Percentiles rank a stretch among this genome's conserved stretches.
phyloP scores from a whole-genome alignment of 2,329 filamentous ascomycete species.

The Ophiostoma sp. region DNA sequence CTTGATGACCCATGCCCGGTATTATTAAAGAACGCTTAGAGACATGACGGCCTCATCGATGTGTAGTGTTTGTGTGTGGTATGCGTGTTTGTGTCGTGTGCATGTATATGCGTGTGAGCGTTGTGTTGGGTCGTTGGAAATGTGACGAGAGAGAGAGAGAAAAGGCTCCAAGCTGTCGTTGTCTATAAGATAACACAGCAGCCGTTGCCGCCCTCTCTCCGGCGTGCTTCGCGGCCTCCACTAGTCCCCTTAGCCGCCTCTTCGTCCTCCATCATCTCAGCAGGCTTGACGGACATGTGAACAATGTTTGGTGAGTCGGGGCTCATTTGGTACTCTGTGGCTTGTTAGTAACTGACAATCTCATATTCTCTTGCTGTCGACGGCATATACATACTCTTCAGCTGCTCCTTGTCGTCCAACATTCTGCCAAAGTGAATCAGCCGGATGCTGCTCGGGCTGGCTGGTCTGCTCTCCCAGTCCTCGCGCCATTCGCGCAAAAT shows the following conservation, averaged over 20 bases:
- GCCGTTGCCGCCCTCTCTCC: constrained; percentile 44
- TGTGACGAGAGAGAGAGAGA: background rate
- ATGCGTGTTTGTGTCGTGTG: background rate
- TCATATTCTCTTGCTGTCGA: background rate
- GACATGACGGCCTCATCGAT: constrained; percentile 17
- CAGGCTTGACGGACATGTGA: constrained; percentile 91
- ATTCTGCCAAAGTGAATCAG: constrained; percentile 90
- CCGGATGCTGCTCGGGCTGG: constrained; percentile 84
- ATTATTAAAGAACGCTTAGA: constrained; percentile 14
- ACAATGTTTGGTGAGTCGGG: constrained; percentile 76
- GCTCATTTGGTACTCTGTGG: constrained; percentile 74
- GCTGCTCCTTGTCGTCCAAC: constrained; percentile 79
- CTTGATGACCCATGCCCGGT: background rate
- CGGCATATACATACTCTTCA: constrained; percentile 67
- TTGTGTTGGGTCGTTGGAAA: background rate
- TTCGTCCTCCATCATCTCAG: constrained; percentile 79
- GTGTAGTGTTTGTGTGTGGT: background rate
- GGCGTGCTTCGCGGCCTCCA: constrained; percentile 42
- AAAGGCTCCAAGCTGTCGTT: background rate
- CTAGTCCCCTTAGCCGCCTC: constrained; percentile 68
- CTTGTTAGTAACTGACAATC: background rate
- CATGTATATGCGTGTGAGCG: constrained; percentile 8
- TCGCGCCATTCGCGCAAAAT: constrained; percentile 91
- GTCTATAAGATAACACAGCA: constrained; percentile 56
- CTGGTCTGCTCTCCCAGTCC: constrained; percentile 86